Evolutionary conservation across 2,329 filamentous ascomycete genomes (phyloP).

Genomic region (Pyrenophora seminiperda): DNA sequence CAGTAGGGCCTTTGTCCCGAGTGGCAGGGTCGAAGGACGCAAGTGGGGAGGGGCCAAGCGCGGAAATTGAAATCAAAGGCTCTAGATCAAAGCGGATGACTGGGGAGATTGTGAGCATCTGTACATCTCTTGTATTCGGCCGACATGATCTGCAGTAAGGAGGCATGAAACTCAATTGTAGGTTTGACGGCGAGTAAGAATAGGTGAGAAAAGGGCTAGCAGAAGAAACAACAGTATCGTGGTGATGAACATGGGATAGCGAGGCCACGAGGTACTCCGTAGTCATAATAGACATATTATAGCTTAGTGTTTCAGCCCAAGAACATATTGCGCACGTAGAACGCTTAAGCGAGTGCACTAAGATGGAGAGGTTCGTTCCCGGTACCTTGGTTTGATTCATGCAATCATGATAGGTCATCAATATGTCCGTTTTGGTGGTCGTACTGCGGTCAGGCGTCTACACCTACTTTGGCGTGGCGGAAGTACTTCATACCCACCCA

Average conservation of each 20-base stretch:
- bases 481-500: constrained; percentile 99
- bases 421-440: constrained; percentile 15
- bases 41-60: constrained; percentile 16
- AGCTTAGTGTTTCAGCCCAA: constrained; percentile 43
- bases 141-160: constrained; percentile 2
- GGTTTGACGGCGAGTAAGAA: constrained; percentile 3
- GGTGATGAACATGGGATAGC: constrained; percentile 7
- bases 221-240: constrained; percentile 8
- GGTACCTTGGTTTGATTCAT: constrained; percentile 13
- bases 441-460: constrained; percentile 49
- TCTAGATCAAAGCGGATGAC: constrained; percentile 8
- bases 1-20: constrained; percentile 20
- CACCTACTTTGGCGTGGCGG: constrained; percentile 87
- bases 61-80: constrained; percentile 13
- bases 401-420: constrained; percentile 7
- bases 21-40: constrained; percentile 12
- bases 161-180: constrained; percentile 2
- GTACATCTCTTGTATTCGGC: constrained; percentile 11
- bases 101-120: constrained; percentile 9
- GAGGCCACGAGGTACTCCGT: constrained; percentile 12
- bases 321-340: constrained; percentile 37
- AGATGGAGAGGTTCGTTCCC: constrained; percentile 26
- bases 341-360: constrained; percentile 30
- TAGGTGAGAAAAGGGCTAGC: constrained; percentile 2
- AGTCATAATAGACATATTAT: constrained; percentile 29